A percentile compares a stretch with the other conserved stretches of the same genome.
These are phyloP conservation scores for Pisolithus albus DNA, from an alignment of 768 basidiomycete genomes.

Conservation along the genomic window DNA sequence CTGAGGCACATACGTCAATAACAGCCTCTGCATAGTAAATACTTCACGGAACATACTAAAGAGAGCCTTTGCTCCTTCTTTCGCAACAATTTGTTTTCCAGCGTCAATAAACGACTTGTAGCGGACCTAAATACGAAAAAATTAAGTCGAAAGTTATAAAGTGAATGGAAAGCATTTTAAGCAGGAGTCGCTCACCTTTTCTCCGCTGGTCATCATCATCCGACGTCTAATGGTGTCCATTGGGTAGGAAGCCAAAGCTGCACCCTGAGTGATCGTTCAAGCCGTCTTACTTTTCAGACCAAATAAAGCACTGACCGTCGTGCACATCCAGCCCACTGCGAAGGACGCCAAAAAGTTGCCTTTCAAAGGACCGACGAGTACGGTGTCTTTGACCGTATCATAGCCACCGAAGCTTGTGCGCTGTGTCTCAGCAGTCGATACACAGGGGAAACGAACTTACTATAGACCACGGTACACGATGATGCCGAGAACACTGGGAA, in stretches of 20 bases:
- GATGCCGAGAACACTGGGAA: constrained; percentile 37
- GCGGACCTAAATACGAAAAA: constrained; percentile 20
- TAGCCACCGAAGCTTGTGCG: constrained; percentile 36
- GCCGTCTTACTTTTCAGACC: neutral
- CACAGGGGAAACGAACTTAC: constrained; percentile 18
- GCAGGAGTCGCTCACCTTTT: constrained; percentile 15
- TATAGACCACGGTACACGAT: constrained; percentile 40
- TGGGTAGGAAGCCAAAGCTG: constrained; percentile 35
- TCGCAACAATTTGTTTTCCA: constrained; percentile 32
- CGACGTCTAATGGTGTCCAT: constrained; percentile 39
- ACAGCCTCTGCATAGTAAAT: neutral
- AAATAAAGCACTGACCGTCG: constrained; percentile 26
- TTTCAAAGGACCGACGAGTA: constrained; percentile 33
- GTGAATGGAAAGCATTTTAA: neutral
- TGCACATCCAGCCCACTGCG: constrained; percentile 35
- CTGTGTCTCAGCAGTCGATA: neutral
- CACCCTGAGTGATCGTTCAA: constrained; percentile 19
- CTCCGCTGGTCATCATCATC: constrained; percentile 44
- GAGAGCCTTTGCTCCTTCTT: constrained; percentile 32
- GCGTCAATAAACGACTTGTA: constrained; percentile 38
- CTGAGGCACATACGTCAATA: constrained; percentile 29
- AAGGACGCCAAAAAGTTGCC: constrained; percentile 38
- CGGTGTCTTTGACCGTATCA: constrained; percentile 32
- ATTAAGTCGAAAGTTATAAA: neutral
- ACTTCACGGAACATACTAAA: constrained; percentile 25